phyloP scores from a whole-genome alignment of 257 asterid species.

The Petrea volubilis region DNA sequence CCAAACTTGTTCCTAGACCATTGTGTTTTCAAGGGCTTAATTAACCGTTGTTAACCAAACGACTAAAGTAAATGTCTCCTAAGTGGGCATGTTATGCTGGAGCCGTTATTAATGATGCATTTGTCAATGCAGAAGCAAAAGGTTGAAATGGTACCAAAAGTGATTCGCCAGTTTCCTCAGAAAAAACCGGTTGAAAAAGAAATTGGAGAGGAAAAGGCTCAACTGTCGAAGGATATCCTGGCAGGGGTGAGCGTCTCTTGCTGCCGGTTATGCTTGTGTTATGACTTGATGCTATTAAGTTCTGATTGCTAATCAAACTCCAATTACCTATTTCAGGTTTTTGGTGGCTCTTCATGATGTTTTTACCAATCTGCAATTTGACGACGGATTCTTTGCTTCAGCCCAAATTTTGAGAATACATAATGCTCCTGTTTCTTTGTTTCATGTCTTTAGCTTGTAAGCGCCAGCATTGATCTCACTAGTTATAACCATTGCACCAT shows the following conservation, averaged over 20 bases:
- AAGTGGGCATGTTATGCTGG: neutral
- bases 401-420: slow-evolving; percentile 14
- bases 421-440: too few relatives aligned
- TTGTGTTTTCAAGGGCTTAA: slow-evolving; percentile 27
- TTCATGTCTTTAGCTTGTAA: too few relatives aligned
- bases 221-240: slow-evolving; percentile 61
- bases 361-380: too few relatives aligned
- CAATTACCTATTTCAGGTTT: slow-evolving; percentile 45
- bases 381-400: too few relatives aligned
- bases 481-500: too few relatives aligned
- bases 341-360: slow-evolving; percentile 53
- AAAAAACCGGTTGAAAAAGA: slow-evolving; percentile 49
- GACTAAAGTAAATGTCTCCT: slow-evolving; percentile 81
- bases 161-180: slow-evolving; percentile 65
- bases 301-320: slow-evolving; percentile 13
- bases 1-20: too few relatives aligned
- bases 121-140: slow-evolving; percentile 62
- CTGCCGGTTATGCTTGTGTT: too few relatives aligned
- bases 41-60: slow-evolving; percentile 61
- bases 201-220: slow-evolving; percentile 41
- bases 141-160: slow-evolving; percentile 56
- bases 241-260: slow-evolving; percentile 50
- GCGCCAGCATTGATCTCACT: too few relatives aligned
- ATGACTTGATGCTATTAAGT: neutral
- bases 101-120: neutral